These are phyloP conservation scores for Hibiscus tridactylites DNA, from an alignment of 345 rosid species.

Conservation along the genomic window DNA sequence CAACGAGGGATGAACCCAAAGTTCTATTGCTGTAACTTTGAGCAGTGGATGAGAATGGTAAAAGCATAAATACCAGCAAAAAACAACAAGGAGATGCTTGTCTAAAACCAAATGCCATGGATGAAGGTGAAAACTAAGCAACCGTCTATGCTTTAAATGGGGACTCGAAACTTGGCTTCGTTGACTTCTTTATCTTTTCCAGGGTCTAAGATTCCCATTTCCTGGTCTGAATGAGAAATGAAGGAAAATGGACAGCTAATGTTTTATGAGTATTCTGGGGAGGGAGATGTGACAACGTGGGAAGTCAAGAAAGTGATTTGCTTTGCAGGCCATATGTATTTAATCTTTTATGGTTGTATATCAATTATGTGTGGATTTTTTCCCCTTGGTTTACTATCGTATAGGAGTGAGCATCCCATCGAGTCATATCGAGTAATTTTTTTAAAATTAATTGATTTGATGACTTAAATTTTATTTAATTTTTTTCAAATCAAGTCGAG, in stretches of 20 bases:
- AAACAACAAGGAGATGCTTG: background rate
- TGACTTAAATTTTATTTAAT: too few relatives aligned
- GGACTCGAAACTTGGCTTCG: background rate
- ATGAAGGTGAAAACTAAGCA: background rate
- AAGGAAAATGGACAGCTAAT: background rate
- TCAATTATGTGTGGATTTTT: too few relatives aligned
- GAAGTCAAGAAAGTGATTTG: background rate
- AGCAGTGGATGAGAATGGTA: background rate
- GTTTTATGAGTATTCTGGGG: background rate
- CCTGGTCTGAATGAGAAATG: background rate
- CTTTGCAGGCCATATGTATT: background rate
- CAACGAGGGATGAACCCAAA: slow-evolving; percentile 23
- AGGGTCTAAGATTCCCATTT: background rate
- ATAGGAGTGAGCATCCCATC: too few relatives aligned
- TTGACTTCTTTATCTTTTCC: background rate
- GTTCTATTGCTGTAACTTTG: slow-evolving; percentile 19
- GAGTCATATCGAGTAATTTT: too few relatives aligned
- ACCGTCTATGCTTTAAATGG: background rate
- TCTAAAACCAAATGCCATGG: background rate
- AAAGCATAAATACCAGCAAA: background rate
- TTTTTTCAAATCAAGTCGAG: too few relatives aligned
- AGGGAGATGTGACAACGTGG: background rate
- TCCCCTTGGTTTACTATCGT: too few relatives aligned
- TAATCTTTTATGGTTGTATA: background rate
- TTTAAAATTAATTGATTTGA: too few relatives aligned